These are phyloP conservation scores for Tephrocybe sp. DNA, from an alignment of 768 basidiomycete genomes.

Conservation along the genomic window DNA sequence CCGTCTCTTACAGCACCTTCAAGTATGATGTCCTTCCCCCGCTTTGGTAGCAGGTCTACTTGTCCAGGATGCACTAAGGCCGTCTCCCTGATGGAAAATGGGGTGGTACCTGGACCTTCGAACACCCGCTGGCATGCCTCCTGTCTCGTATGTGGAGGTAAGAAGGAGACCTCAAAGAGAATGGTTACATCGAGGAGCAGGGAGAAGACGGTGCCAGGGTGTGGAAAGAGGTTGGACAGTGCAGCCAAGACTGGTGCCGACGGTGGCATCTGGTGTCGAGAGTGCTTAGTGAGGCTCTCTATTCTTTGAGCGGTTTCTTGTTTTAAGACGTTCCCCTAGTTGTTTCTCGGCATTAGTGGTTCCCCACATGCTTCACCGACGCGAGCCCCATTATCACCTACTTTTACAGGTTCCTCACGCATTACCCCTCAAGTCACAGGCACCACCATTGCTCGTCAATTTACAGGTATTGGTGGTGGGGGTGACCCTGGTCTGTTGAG, in stretches of 20 bases:
- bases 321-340: conserved; percentile 32
- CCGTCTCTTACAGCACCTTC: conserved; percentile 36
- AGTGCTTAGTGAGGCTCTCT: conserved; percentile 63
- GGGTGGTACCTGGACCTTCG: conserved; percentile 83
- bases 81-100: conserved; percentile 83
- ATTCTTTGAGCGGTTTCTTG: neutral
- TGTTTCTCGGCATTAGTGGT: conserved; percentile 52
- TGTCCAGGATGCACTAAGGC: conserved; percentile 77
- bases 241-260: conserved; percentile 73
- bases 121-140: conserved; percentile 77
- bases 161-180: conserved; percentile 42
- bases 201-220: conserved; percentile 66
- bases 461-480: conserved; percentile 58
- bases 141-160: conserved; percentile 83
- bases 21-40: conserved; percentile 36
- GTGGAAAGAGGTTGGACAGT: conserved; percentile 82
- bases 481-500: conserved; percentile 41
- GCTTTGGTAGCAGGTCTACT: conserved; percentile 57
- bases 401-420: conserved; percentile 40
- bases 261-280: conserved; percentile 80
- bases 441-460: conserved; percentile 73
- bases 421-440: conserved; percentile 64
- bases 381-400: conserved; percentile 45
- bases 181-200: conserved; percentile 37
- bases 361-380: conserved; percentile 55